These are phyloP conservation scores for Pisolithus albus DNA, from an alignment of 768 basidiomycete genomes.

Conservation along the genomic window DNA sequence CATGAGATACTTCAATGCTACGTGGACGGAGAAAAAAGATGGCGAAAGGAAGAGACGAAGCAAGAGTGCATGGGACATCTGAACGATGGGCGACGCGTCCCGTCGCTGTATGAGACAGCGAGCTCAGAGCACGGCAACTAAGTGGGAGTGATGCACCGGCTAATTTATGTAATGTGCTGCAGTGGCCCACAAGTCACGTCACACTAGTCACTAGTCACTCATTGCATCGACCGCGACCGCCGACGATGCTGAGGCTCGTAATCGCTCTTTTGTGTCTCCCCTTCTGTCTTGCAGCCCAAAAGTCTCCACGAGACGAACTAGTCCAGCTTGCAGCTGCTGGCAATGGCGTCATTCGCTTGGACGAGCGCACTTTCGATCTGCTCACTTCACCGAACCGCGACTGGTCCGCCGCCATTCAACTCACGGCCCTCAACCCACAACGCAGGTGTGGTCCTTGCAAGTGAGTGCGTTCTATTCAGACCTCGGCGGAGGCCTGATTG, in stretches of 20 bases:
- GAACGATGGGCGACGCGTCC: constrained; percentile 1
- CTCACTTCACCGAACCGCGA: constrained; percentile 68
- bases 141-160: too few species aligned
- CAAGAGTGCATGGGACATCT: constrained; percentile 75
- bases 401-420: constrained; percentile 82
- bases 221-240: background rate
- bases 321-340: constrained; percentile 59
- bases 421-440: constrained; percentile 79
- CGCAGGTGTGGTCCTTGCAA: constrained; percentile 90
- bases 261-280: constrained; percentile 30
- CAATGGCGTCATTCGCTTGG: constrained; percentile 77
- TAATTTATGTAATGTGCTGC: too few species aligned
- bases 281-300: constrained; percentile 24
- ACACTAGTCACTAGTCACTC: background rate
- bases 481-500: background rate
- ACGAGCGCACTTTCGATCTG: constrained; percentile 69
- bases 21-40: constrained; percentile 89
- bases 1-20: constrained; percentile 83
- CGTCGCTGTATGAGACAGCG: constrained; percentile 8
- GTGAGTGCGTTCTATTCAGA: constrained; percentile 39
- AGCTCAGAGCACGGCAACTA: background rate
- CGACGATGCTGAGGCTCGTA: constrained; percentile 15
- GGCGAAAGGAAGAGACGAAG: constrained; percentile 89
- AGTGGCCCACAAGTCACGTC: background rate
- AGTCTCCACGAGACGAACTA: constrained; percentile 48